phyloP scores from a whole-genome alignment of 2,329 filamentous ascomycete species.

The Arthrobotrys pseudoclavata region DNA sequence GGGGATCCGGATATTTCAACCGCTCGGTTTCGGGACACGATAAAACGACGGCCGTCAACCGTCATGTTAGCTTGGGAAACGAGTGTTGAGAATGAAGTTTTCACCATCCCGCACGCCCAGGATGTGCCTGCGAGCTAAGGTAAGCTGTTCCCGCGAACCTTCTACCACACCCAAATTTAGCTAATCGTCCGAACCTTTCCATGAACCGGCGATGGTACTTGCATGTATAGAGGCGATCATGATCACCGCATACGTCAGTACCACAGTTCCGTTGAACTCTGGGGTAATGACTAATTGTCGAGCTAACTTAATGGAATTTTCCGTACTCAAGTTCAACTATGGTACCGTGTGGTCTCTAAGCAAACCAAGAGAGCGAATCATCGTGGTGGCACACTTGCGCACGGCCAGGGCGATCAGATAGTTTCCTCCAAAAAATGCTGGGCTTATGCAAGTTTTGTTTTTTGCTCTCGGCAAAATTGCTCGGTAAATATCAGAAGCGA shows the following conservation, averaged over 20 bases:
- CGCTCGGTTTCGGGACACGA: not conserved
- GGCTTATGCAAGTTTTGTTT: constrained; percentile 33
- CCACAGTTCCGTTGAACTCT: constrained; percentile 6
- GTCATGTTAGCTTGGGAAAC: not conserved
- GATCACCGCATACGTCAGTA: constrained; percentile 21
- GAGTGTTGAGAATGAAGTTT: constrained; percentile 6
- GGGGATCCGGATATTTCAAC: not conserved
- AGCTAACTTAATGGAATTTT: constrained; percentile 45
- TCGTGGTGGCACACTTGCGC: constrained; percentile 38
- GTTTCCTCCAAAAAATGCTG: constrained; percentile 2
- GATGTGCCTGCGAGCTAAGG: too few species aligned
- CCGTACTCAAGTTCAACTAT: constrained; percentile 22
- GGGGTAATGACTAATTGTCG: constrained; percentile 4
- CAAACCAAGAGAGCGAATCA: constrained; percentile 25
- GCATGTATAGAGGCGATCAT: too few species aligned
- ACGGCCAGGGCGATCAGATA: constrained; percentile 36
- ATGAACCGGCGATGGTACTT: not conserved
- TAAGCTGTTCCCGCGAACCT: not conserved
- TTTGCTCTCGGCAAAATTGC: constrained; percentile 34
- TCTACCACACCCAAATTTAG: not conserved
- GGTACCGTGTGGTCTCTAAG: constrained; percentile 6
- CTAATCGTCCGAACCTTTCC: not conserved
- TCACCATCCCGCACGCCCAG: not conserved
- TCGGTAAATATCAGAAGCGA: constrained; percentile 40
- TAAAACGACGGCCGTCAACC: not conserved